A percentile compares a stretch with the other conserved stretches of the same genome.
These are phyloP conservation scores for Starmera pachycereana DNA, from an alignment of 805 yeast genomes.

Conservation along the genomic window DNA sequence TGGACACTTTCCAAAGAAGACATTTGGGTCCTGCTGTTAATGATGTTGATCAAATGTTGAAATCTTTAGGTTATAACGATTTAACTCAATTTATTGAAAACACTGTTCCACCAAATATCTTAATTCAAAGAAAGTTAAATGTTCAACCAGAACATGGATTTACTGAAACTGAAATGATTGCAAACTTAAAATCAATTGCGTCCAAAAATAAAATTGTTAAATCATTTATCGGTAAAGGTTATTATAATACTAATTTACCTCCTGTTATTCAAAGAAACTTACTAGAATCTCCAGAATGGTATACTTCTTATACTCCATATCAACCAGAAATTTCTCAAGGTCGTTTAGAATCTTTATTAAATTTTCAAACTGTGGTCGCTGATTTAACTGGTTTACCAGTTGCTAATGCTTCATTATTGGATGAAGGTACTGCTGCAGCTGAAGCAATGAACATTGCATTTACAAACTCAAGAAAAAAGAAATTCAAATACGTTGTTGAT, in stretches of 20 bases:
- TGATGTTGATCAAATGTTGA: slow-evolving; percentile 59
- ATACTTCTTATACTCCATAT: slow-evolving; percentile 96
- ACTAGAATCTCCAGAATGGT: slow-evolving; percentile 95
- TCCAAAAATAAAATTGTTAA: slow-evolving; percentile 60
- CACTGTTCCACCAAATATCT: slow-evolving; percentile 71
- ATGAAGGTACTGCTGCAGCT: slow-evolving; percentile 96
- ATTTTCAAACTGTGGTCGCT: slow-evolving; percentile 85
- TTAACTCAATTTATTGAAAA: slow-evolving; percentile 58
- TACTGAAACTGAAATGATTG: slow-evolving; percentile 73
- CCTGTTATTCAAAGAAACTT: slow-evolving; percentile 89
- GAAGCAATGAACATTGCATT: slow-evolving; percentile 89
- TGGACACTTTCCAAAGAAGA: slow-evolving; percentile 83
- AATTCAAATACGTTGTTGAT: slow-evolving; percentile 61
- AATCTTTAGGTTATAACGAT: slow-evolving; percentile 51
- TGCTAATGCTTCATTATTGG: slow-evolving; percentile 89
- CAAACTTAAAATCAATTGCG: slow-evolving; percentile 59
- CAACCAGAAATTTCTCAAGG: slow-evolving; percentile 99
- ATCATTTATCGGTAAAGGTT: slow-evolving; percentile 89
- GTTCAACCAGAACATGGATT: slow-evolving; percentile 65
- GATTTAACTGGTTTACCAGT: slow-evolving; percentile 92
- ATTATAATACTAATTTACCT: slow-evolving; percentile 82
- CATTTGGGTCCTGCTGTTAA: slow-evolving; percentile 76
- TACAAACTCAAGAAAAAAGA: slow-evolving; percentile 58
- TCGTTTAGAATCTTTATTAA: slow-evolving; percentile 78
- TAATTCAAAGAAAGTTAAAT: slow-evolving; percentile 55